A percentile compares a stretch with the other conserved stretches of the same genome.
Evolutionary conservation across 805 yeast species (phyloP).

Genomic region (Candida insectalens): DNA sequence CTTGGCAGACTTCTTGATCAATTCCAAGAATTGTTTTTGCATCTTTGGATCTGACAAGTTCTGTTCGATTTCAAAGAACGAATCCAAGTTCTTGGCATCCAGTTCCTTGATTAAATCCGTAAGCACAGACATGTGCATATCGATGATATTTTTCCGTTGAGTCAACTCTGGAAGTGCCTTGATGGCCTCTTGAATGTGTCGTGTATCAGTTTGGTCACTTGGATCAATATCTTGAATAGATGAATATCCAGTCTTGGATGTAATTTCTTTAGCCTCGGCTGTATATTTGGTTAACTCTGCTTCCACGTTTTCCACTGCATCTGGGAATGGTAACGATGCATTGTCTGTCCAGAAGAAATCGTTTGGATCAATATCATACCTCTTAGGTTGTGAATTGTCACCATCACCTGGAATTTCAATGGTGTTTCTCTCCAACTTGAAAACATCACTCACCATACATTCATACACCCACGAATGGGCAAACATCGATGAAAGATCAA

Average conservation of each 20-base stretch:
- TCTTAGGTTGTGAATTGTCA: conserved; percentile 31
- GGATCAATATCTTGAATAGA: conserved; percentile 72
- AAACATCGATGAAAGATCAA: conserved; percentile 89
- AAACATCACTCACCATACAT: conserved; percentile 90
- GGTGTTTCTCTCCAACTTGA: conserved; percentile 73
- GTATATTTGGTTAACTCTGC: conserved; percentile 72
- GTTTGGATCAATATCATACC: conserved; percentile 82
- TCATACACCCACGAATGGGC: conserved; percentile 97
- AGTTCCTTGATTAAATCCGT: conserved; percentile 75
- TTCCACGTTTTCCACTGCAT: conserved; percentile 97
- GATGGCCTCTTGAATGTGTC: conserved; percentile 74
- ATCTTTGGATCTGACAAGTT: conserved; percentile 53
- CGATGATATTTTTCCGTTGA: conserved; percentile 77
- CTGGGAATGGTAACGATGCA: conserved; percentile 88
- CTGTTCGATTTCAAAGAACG: conserved; percentile 92
- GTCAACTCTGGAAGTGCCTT: conserved; percentile 89
- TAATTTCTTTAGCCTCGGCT: conserved; percentile 78
- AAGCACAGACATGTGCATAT: conserved; percentile 94
- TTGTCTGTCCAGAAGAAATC: conserved; percentile 90
- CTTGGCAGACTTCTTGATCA: conserved; percentile 41
- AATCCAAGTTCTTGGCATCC: conserved; percentile 80
- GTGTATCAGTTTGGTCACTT: conserved; percentile 42
- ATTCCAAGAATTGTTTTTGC: conserved; percentile 48
- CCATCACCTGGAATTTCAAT: conserved; percentile 42
- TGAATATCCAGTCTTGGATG: conserved; percentile 63